Base-by-base conservation (phyloP, 2,329 filamentous ascomycete species). In the Botrytis paeoniae region DNA sequence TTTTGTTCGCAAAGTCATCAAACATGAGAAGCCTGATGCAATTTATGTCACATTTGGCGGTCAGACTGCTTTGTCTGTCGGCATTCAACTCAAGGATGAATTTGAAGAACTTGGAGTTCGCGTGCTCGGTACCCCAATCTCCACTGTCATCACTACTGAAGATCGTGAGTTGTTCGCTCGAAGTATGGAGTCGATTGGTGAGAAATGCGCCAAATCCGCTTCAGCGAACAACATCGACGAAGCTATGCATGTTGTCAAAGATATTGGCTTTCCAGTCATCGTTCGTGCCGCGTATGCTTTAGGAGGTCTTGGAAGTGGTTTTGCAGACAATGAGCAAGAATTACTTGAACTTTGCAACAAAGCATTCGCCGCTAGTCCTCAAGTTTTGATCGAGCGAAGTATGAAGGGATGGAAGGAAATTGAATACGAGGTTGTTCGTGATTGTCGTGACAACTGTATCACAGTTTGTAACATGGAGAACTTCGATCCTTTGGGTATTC, bases 381-480 rank as follows among this genome's bases (percentile, higher is more conserved):
- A 99, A 84, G 98, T 99, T 80, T 85, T 99, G 81, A 95, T 99
- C 73, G 96, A 99, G 87, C 98, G 98, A 85, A 97, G 94, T 71
- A 90, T 99, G 79, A 98, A 98, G 87, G 96, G 96, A 83, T 99
- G 96, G 96, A 99, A 99, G 85, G 96, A 99, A 84, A 92, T 98
- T 66, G 96, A 99, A 84, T 99, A 98, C 81, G 96, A 98, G 84
- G 96, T 98, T 73, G 96, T 98, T 75, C 93, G 96, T 79, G 96
- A 99, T 83, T 95, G 94, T 71, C 91, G 93, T 83, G 97, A 98
- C 88, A 99, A 99, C 89, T 98, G 96, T 83, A 98, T 98, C 80
- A 98, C 95, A 3, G 95, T 98, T 78, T 98, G 95, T 88, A 98
- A 97, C 86, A 97, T 97, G 93, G 94, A 97, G 84, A 98, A 98